Evolutionary conservation across 2,329 filamentous ascomycete species (phyloP).

Genomic region (Fusarium tanahbumbuense): DNA sequence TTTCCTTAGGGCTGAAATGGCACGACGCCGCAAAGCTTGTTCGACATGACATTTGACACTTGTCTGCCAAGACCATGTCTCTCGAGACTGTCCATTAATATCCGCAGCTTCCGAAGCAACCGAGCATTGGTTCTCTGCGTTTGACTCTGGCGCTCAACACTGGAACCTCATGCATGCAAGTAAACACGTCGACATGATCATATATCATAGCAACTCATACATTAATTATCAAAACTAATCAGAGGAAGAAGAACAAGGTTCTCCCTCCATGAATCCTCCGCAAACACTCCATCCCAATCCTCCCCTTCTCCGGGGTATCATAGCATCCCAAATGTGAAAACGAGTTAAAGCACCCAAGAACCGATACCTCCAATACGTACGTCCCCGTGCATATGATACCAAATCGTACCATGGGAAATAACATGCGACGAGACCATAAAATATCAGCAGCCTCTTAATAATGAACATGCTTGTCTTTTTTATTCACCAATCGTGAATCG

Average conservation of each 20-base stretch:
- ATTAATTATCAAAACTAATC: slow-evolving; percentile 34
- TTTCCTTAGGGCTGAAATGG: slow-evolving; percentile 27
- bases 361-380: slow-evolving; percentile 22
- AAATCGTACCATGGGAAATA: slow-evolving; percentile 23
- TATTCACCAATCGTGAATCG: slow-evolving; percentile 22
- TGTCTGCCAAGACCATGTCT: background rate
- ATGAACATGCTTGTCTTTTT: slow-evolving; percentile 35
- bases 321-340: slow-evolving; percentile 37
- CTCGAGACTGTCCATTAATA: background rate
- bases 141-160: background rate
- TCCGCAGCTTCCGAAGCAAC: slow-evolving; percentile 29
- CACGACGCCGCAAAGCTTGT: slow-evolving; percentile 30
- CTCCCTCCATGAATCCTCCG: slow-evolving; percentile 4
- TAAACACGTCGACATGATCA: background rate
- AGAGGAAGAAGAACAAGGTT: slow-evolving; percentile 19
- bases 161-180: background rate
- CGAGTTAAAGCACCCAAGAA: slow-evolving; percentile 29
- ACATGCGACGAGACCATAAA: slow-evolving; percentile 29
- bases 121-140: background rate
- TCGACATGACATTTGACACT: background rate
- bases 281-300: slow-evolving; percentile 22
- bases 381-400: slow-evolving; percentile 24
- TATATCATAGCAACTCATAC: slow-evolving; percentile 24
- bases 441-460: slow-evolving; percentile 41
- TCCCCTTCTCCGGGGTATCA: slow-evolving; percentile 40